Evolutionary conservation across 2,329 filamentous ascomycete species (phyloP).

Genomic region (Sporothrix euskadiensis): DNA sequence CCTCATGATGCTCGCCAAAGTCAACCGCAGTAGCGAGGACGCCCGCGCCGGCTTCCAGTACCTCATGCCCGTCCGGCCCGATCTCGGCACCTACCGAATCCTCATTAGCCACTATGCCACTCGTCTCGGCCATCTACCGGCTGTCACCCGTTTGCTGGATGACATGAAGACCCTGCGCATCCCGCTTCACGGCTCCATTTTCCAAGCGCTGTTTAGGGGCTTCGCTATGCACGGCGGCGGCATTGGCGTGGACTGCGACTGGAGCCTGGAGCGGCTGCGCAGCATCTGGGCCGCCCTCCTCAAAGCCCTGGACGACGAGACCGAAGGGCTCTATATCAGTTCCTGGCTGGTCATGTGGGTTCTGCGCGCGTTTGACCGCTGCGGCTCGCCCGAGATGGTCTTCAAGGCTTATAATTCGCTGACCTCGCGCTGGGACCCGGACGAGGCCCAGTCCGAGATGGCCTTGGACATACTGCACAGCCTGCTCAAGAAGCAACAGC

Average conservation of each 20-base stretch:
- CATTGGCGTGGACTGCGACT: slow-evolving; percentile 60
- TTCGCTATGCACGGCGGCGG: slow-evolving; percentile 72
- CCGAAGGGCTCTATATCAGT: slow-evolving; percentile 53
- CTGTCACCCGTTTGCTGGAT: slow-evolving; percentile 68
- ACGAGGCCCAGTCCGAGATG: slow-evolving; percentile 46
- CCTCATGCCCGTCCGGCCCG: slow-evolving; percentile 66
- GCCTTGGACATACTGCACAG: slow-evolving; percentile 50
- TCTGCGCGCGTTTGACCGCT: slow-evolving; percentile 64
- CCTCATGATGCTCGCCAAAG: slow-evolving; percentile 58
- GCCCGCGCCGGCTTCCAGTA: slow-evolving; percentile 60
- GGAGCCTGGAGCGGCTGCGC: slow-evolving; percentile 70
- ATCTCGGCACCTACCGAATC: slow-evolving; percentile 76
- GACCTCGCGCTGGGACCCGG: slow-evolving; percentile 50
- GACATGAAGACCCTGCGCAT: slow-evolving; percentile 76
- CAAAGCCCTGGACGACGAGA: slow-evolving; percentile 50
- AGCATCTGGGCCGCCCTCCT: slow-evolving; percentile 67
- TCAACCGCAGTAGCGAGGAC: slow-evolving; percentile 57
- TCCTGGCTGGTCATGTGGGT: slow-evolving; percentile 63
- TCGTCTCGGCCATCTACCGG: slow-evolving; percentile 67
- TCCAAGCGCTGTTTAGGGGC: slow-evolving; percentile 77
- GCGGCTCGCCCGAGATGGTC: slow-evolving; percentile 53
- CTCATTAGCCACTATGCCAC: slow-evolving; percentile 74
- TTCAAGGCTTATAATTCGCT: slow-evolving; percentile 56
- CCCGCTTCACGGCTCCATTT: slow-evolving; percentile 72
- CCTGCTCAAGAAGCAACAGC: slow-evolving; percentile 39